These are phyloP conservation scores for Gynostemma pentaphyllum DNA, from an alignment of 306 rosid species.

Conservation along the genomic window DNA sequence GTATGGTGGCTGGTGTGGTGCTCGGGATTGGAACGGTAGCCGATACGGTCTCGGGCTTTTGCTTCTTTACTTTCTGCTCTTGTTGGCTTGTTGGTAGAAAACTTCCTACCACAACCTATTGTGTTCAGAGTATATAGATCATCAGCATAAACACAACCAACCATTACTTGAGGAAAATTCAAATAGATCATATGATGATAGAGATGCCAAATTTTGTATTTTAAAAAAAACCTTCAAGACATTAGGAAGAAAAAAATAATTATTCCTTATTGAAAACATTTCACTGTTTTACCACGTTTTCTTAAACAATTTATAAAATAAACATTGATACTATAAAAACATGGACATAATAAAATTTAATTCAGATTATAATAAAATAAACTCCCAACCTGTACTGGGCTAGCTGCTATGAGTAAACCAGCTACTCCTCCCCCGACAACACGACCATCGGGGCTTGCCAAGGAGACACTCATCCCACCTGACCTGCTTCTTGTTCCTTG, in stretches of 20 bases:
- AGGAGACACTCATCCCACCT: slow-evolving; percentile 62
- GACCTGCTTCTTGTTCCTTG: slow-evolving; percentile 71
- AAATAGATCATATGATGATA: too few relatives aligned
- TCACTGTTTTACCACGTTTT: too few relatives aligned
- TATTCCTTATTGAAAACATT: too few relatives aligned
- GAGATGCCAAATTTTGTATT: too few relatives aligned
- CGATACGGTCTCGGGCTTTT: slow-evolving; percentile 22
- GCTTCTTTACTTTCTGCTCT: slow-evolving; percentile 54
- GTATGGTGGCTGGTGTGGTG: slow-evolving; percentile 23
- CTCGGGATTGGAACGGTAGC: slow-evolving; percentile 17
- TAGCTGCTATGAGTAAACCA: slow-evolving; percentile 61
- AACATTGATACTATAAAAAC: neutral
- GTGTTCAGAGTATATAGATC: neutral
- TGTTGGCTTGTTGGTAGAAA: slow-evolving; percentile 55
- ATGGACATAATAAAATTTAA: neutral
- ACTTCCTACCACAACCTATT: slow-evolving; percentile 79
- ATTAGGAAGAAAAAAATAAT: too few relatives aligned
- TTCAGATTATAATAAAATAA: neutral
- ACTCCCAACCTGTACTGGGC: slow-evolving; percentile 65
- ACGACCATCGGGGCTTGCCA: slow-evolving; percentile 69
- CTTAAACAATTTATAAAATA: too few relatives aligned
- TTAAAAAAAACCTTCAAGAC: too few relatives aligned
- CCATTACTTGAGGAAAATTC: neutral
- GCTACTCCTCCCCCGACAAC: slow-evolving; percentile 69
- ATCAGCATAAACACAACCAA: too few relatives aligned